A percentile compares a stretch with the other conserved stretches of the same genome.
Evolutionary conservation across 148 eudicot genomes (phyloP).

Genomic region (Rheum nobile): DNA sequence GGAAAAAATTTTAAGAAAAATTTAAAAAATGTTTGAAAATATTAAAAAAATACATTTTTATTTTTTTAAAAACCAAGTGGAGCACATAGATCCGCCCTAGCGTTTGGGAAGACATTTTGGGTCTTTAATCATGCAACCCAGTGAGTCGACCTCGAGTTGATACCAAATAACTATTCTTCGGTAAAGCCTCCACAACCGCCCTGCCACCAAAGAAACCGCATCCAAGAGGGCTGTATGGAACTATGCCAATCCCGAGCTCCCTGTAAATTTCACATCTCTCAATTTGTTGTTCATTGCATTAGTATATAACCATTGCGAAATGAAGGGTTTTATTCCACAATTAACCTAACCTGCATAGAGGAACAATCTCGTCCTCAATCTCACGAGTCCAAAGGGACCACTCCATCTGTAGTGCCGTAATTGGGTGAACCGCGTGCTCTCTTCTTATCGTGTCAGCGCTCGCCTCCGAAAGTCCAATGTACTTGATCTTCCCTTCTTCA

Average conservation of each 20-base stretch:
- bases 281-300: background rate
- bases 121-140: no score
- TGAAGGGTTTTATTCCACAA: background rate
- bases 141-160: no score
- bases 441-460: slow-evolving; percentile 13
- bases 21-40: no score
- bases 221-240: slow-evolving; percentile 15
- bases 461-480: slow-evolving; percentile 14
- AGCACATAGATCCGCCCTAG: no score
- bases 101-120: no score
- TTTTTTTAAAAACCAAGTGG: no score
- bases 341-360: slow-evolving; percentile 15
- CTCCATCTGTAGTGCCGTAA: slow-evolving; percentile 13
- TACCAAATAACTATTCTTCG: slow-evolving; percentile 26
- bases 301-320: background rate
- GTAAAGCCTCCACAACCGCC: slow-evolving; percentile 20
- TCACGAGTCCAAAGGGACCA: slow-evolving; percentile 18
- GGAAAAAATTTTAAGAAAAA: no score
- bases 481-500: slow-evolving; percentile 16
- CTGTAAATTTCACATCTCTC: slow-evolving; percentile 6
- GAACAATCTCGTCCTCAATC: slow-evolving; percentile 15
- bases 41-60: no score
- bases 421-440: slow-evolving; percentile 15
- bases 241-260: slow-evolving; percentile 13
- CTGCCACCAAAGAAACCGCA: slow-evolving; percentile 18